Evolutionary conservation across 257 asterid species (phyloP), one percentile per base, ranked within the genome.

Genomic region (Haberlea rhodopensis): DNA sequence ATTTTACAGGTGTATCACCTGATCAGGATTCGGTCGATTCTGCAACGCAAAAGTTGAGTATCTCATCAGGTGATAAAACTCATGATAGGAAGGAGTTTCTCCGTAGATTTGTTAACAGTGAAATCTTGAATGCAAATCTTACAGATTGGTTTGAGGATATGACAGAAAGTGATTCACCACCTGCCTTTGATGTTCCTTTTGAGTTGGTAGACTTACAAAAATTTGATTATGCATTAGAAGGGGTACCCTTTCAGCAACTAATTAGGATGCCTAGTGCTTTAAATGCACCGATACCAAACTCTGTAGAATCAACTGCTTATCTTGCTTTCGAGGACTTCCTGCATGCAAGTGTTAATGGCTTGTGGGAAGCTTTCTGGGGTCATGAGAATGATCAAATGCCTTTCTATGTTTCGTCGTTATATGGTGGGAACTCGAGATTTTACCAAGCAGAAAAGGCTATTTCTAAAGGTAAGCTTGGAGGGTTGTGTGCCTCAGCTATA

Each of bases 331-430:
- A 94, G 75, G 99, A 90, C 73, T 94, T 94, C 73, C 79, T 94
- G 57, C 95, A 94, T 27, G 84, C 99, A 32, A 74, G 95, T 67
- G 84, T 76, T 54, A 86, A 59, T 63, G 77, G 97, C 75, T 71
- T 94, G 81, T 94, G 97, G 96, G 95, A 84, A 63, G 85, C 99
- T 66, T 94, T 94, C 72, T 94, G 99, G 99, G 86, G 85, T 58
- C 75, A 73, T 66, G 90, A 74, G 58, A 69, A 82, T 46, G 94
- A 79, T 57, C 53, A 71, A 57, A 56, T 80, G 81, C 99, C 99
- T 62, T 94, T 90, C 75, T 87, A 87, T 32, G 80, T 86, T 54
- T 84, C 99, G 60, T 90, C 95, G 21, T 18, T 94, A 46, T 72
- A 80, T 54, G 80, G 79, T 48, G 69, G 79, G 26, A 94, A 86